These are phyloP conservation scores for Clarireedia homoeocarpa DNA, from an alignment of 2,329 filamentous ascomycete genomes.

Conservation along the genomic window DNA sequence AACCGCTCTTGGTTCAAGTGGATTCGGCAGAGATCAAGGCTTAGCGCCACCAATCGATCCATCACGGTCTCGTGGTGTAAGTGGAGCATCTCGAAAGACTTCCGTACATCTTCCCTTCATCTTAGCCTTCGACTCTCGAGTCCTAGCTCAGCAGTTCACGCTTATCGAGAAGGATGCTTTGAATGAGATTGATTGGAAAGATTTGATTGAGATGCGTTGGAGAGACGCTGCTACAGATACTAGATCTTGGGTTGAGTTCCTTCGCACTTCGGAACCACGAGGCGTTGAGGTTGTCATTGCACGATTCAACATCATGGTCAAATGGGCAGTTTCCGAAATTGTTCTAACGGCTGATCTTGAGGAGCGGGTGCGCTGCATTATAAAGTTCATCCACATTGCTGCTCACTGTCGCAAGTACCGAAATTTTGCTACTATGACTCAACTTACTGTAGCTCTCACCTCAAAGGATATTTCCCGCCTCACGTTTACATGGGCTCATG, in stretches of 20 bases:
- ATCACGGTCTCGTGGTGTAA: slow-evolving; percentile 20
- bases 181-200: slow-evolving; percentile 83
- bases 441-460: slow-evolving; percentile 69
- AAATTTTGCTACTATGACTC: slow-evolving; percentile 79
- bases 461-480: slow-evolving; percentile 65
- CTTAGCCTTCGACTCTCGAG: slow-evolving; percentile 70
- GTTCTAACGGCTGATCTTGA: slow-evolving; percentile 64
- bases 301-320: slow-evolving; percentile 81
- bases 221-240: slow-evolving; percentile 60
- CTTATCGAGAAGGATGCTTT: slow-evolving; percentile 80
- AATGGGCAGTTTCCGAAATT: slow-evolving; percentile 76
- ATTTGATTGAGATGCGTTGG: slow-evolving; percentile 77
- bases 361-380: slow-evolving; percentile 68
- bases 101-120: slow-evolving; percentile 66
- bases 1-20: slow-evolving; percentile 8
- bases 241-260: slow-evolving; percentile 75
- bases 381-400: slow-evolving; percentile 78
- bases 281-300: slow-evolving; percentile 80
- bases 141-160: slow-evolving; percentile 75
- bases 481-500: slow-evolving; percentile 61
- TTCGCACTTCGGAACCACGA: slow-evolving; percentile 61
- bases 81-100: slow-evolving; percentile 25
- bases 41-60: slow-evolving; percentile 19
- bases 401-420: slow-evolving; percentile 65
- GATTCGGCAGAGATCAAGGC: slow-evolving; percentile 15